phyloP scores from a whole-genome alignment of 192 early-diverging fungal genomes.

The Podila epicladia region DNA sequence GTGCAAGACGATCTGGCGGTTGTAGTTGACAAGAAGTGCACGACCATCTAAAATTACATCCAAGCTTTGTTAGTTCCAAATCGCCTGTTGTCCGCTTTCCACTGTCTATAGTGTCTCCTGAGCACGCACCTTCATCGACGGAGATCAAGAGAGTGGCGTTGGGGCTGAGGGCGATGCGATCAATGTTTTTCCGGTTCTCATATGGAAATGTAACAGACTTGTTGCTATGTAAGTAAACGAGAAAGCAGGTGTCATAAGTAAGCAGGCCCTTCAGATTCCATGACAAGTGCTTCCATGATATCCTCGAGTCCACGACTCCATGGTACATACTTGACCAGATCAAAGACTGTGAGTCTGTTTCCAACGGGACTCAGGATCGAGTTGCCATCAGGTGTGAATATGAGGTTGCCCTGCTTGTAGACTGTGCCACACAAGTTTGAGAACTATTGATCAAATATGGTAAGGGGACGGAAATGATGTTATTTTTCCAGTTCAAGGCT shows the following conservation, averaged over 20 bases:
- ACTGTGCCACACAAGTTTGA: conserved; percentile 98
- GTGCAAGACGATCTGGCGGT: conserved; percentile 85
- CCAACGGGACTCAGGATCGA: conserved; percentile 95
- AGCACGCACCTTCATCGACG: conserved; percentile 83
- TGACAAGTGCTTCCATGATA: not conserved
- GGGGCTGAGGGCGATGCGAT: conserved; percentile 88
- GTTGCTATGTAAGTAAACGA: conserved; percentile 66
- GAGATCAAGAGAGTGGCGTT: conserved; percentile 88
- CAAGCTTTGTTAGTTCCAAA: not conserved
- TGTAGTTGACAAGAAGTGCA: conserved; percentile 87
- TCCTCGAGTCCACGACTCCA: not conserved
- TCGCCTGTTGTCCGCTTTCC: not conserved
- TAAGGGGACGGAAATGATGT: not conserved
- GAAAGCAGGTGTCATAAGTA: not conserved
- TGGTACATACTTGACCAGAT: conserved; percentile 85
- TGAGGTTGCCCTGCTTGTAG: conserved; percentile 94
- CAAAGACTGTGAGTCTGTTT: conserved; percentile 95
- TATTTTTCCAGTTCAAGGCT: conserved; percentile 1
- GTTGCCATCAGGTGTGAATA: conserved; percentile 96
- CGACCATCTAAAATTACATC: conserved; percentile 71
- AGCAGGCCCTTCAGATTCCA: not conserved
- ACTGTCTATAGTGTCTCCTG: not conserved
- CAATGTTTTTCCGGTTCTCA: conserved; percentile 94
- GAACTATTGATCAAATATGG: conserved; percentile 68
- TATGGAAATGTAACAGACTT: conserved; percentile 92